These are phyloP conservation scores for Tilletia setariae DNA, from an alignment of 1,284 basidiomycete genomes.

Conservation along the genomic window DNA sequence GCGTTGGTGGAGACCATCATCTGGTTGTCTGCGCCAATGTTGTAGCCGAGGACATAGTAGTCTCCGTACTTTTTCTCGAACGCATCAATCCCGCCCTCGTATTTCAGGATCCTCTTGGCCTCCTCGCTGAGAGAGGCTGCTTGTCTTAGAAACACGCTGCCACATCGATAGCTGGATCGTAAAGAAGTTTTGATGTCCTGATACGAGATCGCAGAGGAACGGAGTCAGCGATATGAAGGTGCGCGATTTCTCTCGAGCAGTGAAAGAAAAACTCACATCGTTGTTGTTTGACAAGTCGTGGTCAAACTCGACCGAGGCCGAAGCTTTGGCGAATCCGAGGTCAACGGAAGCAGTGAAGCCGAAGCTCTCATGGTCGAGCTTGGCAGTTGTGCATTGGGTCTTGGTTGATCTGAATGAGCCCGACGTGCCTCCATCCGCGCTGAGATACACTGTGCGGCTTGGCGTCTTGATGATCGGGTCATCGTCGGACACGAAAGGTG, in stretches of 20 bases:
- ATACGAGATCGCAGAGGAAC: too few relatives aligned
- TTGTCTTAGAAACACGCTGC: background rate
- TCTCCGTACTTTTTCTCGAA: constrained; percentile 14
- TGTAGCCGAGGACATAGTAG: constrained; percentile 16
- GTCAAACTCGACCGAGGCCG: constrained; percentile 14
- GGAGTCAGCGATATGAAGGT: too few relatives aligned
- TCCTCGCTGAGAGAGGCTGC: constrained; percentile 10
- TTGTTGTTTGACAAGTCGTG: constrained; percentile 11
- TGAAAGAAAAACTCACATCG: constrained; percentile 20
- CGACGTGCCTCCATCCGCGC: constrained; percentile 16
- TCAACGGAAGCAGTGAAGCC: constrained; percentile 15
- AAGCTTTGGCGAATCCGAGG: constrained; percentile 12
- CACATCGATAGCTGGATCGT: constrained; percentile 16
- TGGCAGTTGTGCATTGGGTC: constrained; percentile 13
- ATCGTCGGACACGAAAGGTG: background rate
- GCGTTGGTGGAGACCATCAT: constrained; percentile 18
- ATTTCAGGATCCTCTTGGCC: background rate
- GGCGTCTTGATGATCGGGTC: background rate
- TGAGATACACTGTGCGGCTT: constrained; percentile 10
- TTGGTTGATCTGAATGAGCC: constrained; percentile 14
- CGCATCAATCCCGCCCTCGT: background rate
- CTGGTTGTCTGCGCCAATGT: constrained; percentile 13
- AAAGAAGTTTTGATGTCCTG: constrained; percentile 18
- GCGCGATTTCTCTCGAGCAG: too few relatives aligned
- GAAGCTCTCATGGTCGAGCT: constrained; percentile 15